Evolutionary conservation across 2,329 filamentous ascomycete species (phyloP), one percentile per base, ranked within the genome.

Genomic region (Decorospora gaudefroyi): DNA sequence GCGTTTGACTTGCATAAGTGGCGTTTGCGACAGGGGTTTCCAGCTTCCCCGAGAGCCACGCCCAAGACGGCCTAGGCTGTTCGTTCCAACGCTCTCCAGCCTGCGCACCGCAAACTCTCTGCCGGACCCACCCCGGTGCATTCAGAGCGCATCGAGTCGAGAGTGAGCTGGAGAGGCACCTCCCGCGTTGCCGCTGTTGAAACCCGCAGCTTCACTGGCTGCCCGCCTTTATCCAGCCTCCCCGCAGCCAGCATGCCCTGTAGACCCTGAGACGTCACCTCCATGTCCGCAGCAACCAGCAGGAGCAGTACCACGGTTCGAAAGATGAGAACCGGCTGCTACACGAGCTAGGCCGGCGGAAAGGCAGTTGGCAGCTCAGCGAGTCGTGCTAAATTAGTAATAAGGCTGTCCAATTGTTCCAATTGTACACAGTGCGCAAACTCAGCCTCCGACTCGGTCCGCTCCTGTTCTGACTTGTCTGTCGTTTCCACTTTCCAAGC

Each of bases 21-120:
- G 44, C 44, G 44, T 47, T 33, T 46, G 48, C 53, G 53, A 57
- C 57, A 52, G 55, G 46, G 50, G 42, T 36, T 51, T 28, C 32
- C 43, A 46, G 46, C 54, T 53, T 52, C 48, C 42, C 49, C 56
- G 49, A 52, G 42, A 55, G 48, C 40, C 42, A 44, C 15, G 33
- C 31, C 44, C 15, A 44, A 41, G 4, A 5, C 12, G 35, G 42
- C 36, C 36, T 46, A 46, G 37, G 13, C 9, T 8, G 10, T 19
- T 23, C n/a, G 8, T 27, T 26, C 11, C 38, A 31, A 42, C 35
- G 42, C 46, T 27, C 40, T 42, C 27, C 32, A 29, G 25, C 31
- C 46, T 29, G 41, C 36, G 35, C 35, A 32, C 43, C 27, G 26
- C 12, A 13, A 13, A 22, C 30, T 42, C 29, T 15, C 22, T 30